These are phyloP conservation scores for Cyanidium caldarium DNA, from an alignment of 23 red algal species.

Conservation along the genomic window DNA sequence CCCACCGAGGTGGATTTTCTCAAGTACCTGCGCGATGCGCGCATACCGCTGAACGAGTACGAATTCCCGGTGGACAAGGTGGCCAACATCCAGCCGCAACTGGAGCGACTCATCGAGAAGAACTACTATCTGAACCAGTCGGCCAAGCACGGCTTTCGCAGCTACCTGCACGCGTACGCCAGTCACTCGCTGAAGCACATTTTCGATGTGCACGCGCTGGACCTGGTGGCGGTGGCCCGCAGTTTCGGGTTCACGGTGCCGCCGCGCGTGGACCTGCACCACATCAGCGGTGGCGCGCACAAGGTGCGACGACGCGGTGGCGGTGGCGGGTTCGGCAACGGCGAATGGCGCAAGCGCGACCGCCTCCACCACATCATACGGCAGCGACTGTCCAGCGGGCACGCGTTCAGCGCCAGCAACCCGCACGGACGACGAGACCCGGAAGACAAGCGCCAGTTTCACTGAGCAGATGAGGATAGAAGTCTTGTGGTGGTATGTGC, in stretches of 20 bases:
- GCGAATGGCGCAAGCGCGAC: conserved; percentile 24
- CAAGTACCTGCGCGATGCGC: conserved; percentile 54
- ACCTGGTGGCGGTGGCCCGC: conserved; percentile 57
- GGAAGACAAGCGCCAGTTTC: not conserved
- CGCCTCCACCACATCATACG: conserved; percentile 29
- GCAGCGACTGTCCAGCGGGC: conserved; percentile 24
- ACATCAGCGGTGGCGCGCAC: conserved; percentile 20
- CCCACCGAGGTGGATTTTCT: conserved; percentile 82
- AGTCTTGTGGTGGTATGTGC: too few species aligned
- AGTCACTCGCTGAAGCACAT: conserved; percentile 87
- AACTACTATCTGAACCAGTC: conserved; percentile 87
- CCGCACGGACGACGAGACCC: conserved; percentile 46
- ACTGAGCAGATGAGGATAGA: too few species aligned
- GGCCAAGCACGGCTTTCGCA: conserved; percentile 77
- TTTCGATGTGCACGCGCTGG: conserved; percentile 86
- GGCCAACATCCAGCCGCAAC: conserved; percentile 74
- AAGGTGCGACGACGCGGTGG: conserved; percentile 36
- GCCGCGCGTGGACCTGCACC: conserved; percentile 54
- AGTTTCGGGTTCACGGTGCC: conserved; percentile 87
- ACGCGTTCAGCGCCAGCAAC: conserved; percentile 63
- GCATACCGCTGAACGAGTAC: conserved; percentile 91
- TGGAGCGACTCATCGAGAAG: conserved; percentile 73
- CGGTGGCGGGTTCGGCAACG: conserved; percentile 53
- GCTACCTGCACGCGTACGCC: conserved; percentile 87
- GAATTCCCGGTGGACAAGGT: conserved; percentile 81